phyloP scores from a whole-genome alignment of 345 rosid species.

The Boechera retrofracta region DNA sequence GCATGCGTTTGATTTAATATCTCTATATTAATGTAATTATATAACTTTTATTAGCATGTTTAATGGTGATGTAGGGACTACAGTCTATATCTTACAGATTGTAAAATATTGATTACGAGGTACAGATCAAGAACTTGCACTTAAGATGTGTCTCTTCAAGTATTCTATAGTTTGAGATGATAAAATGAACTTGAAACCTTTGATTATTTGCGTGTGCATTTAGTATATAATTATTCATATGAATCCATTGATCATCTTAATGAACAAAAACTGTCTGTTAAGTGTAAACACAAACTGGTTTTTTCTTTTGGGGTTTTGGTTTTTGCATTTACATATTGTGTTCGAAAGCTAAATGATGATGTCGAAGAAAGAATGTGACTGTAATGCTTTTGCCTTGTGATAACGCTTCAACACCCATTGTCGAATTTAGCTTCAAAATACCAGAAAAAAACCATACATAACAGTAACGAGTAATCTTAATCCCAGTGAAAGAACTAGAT shows the following conservation, averaged over 20 bases:
- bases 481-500: constrained; percentile 2
- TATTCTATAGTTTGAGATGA: not conserved
- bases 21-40: not conserved
- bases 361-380: constrained; percentile 2
- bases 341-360: constrained; percentile 21
- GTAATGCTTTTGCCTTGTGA: constrained; percentile 30
- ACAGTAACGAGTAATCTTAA: not conserved
- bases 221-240: not conserved
- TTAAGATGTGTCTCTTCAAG: not conserved
- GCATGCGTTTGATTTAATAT: constrained; percentile 43
- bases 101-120: constrained; percentile 2
- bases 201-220: not conserved
- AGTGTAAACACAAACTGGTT: not conserved
- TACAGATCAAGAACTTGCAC: not conserved
- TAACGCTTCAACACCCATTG: not conserved
- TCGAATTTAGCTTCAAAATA: constrained; percentile 5
- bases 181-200: not conserved
- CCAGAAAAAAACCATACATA: not conserved
- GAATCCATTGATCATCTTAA: not conserved
- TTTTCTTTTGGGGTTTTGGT: not conserved
- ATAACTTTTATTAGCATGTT: not conserved
- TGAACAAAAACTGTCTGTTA: not conserved
- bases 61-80: constrained; percentile 3
- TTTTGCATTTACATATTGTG: not conserved
- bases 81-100: constrained; percentile 13